A percentile compares a stretch with the other conserved stretches of the same genome.
These are phyloP conservation scores for Polychaeton citri DNA, from an alignment of 2,329 filamentous ascomycete species.

Conservation along the genomic window DNA sequence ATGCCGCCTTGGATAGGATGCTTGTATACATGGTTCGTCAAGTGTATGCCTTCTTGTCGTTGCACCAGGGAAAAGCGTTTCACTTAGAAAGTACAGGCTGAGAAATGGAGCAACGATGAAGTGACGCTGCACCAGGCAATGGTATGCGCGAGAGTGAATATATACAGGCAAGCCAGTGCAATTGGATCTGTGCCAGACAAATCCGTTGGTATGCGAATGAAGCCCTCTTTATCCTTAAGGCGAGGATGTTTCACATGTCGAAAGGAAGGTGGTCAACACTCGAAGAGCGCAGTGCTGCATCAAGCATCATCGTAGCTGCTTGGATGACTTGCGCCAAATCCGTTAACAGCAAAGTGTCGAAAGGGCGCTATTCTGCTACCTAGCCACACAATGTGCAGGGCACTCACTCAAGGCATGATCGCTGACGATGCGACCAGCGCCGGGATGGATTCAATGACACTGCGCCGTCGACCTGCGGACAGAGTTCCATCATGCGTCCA, in stretches of 20 bases:
- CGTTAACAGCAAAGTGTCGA: neutral
- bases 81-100: constrained; percentile 4
- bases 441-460: neutral
- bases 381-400: neutral
- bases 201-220: neutral
- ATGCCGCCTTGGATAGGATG: constrained; percentile 4
- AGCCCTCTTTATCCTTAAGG: neutral
- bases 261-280: neutral
- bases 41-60: constrained; percentile 7
- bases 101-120: constrained; percentile 1
- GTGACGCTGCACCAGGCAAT: neutral
- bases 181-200: neutral
- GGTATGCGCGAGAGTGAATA: neutral
- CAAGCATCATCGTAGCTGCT: neutral
- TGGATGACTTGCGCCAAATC: neutral
- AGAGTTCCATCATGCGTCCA: neutral
- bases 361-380: neutral
- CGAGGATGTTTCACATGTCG: neutral
- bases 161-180: neutral
- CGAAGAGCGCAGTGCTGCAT: neutral
- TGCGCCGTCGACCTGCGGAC: neutral
- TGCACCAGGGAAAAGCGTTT: constrained; percentile 4
- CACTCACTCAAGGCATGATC: neutral
- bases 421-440: neutral
- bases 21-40: neutral